Evolutionary conservation across 345 rosid genomes (phyloP).

Genomic region (Populus nigra): DNA sequence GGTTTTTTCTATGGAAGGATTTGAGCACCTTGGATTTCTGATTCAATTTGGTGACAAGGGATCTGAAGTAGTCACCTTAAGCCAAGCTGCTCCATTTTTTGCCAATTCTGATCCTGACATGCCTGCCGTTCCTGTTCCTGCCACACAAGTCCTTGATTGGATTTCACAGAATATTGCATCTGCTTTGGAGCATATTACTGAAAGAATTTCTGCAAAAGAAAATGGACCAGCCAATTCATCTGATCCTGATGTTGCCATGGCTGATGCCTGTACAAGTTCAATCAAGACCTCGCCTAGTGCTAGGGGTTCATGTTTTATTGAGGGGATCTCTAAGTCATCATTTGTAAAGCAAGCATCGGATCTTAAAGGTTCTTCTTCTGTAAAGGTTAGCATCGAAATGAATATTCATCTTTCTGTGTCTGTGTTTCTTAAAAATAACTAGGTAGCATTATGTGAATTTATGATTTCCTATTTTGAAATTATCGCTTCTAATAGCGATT

Average conservation of each 20-base stretch:
- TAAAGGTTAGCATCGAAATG: constrained; percentile 57
- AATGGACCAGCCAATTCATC: constrained; percentile 65
- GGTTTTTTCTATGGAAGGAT: constrained; percentile 90
- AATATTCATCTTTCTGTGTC: neutral
- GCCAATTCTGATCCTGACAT: constrained; percentile 99
- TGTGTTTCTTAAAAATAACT: neutral
- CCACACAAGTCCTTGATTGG: constrained; percentile 89
- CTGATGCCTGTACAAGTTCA: constrained; percentile 78
- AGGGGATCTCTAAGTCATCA: constrained; percentile 91
- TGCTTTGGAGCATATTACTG: constrained; percentile 72
- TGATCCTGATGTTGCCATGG: constrained; percentile 90
- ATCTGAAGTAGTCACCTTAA: constrained; percentile 68
- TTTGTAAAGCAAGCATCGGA: constrained; percentile 84
- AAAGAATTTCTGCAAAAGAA: constrained; percentile 84
- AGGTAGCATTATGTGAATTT: neutral
- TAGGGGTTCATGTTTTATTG: constrained; percentile 74
- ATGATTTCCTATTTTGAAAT: neutral
- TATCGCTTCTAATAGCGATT: neutral
- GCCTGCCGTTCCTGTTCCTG: constrained; percentile 97
- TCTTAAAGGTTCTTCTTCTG: constrained; percentile 81
- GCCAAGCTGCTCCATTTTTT: constrained; percentile 91
- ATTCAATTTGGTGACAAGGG: constrained; percentile 92
- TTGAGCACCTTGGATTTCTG: constrained; percentile 94
- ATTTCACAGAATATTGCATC: constrained; percentile 72
- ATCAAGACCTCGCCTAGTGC: constrained; percentile 56